Evolutionary conservation across 1,139 yeast species (phyloP).

Genomic region (Candida sp.): DNA sequence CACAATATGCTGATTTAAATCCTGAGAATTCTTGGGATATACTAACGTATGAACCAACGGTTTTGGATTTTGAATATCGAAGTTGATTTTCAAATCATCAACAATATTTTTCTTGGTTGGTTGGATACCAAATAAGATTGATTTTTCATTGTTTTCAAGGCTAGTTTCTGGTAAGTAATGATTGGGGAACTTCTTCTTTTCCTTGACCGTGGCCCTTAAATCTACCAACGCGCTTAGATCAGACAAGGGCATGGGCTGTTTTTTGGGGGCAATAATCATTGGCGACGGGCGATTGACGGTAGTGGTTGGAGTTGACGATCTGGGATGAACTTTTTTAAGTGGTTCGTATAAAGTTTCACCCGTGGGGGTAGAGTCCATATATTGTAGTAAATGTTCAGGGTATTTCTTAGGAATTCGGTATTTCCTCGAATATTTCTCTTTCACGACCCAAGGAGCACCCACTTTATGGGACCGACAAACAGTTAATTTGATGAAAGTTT

Average conservation of each 20-base stretch:
- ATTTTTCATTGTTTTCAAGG: not conserved
- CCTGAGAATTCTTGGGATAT: constrained; percentile 29
- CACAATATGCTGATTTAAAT: constrained; percentile 20
- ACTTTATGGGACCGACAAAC: constrained; percentile 77
- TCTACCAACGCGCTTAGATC: not conserved
- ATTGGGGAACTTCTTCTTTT: constrained; percentile 24
- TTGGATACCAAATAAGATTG: constrained; percentile 20
- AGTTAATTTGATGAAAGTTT: constrained; percentile 84
- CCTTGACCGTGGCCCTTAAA: not conserved
- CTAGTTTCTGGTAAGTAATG: constrained; percentile 37
- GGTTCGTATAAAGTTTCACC: constrained; percentile 26
- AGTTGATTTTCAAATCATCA: constrained; percentile 33
- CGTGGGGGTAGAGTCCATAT: constrained; percentile 35
- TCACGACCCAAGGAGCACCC: constrained; percentile 97
- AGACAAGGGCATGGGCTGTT: not conserved
- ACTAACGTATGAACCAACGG: constrained; percentile 25
- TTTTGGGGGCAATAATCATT: constrained; percentile 2
- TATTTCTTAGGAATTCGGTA: constrained; percentile 57
- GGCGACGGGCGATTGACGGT: not conserved
- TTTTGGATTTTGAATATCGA: constrained; percentile 38
- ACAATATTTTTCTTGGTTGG: constrained; percentile 39
- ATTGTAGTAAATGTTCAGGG: constrained; percentile 51
- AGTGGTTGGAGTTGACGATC: constrained; percentile 11
- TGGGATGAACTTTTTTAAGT: constrained; percentile 8
- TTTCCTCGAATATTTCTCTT: constrained; percentile 63